phyloP scores from a whole-genome alignment of 345 rosid genomes.

The Salix suchowensis region DNA sequence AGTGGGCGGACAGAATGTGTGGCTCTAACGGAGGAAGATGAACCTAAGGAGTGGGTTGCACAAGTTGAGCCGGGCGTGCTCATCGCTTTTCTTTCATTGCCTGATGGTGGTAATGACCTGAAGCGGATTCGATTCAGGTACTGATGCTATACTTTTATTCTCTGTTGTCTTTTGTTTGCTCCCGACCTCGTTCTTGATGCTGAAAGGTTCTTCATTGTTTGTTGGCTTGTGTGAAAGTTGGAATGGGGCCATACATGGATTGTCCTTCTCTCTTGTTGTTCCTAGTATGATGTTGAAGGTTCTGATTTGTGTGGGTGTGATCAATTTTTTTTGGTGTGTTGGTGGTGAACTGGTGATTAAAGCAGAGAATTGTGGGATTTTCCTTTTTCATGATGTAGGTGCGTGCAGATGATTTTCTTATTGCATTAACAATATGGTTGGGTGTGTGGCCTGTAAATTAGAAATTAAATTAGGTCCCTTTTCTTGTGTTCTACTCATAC shows the following conservation, averaged over 20 bases:
- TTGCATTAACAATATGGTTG: slow-evolving; percentile 1
- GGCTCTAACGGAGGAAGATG: slow-evolving; percentile 81
- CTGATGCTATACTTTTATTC: not conserved
- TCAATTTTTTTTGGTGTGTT: not conserved
- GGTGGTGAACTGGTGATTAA: not conserved
- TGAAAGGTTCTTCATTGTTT: slow-evolving; percentile 9
- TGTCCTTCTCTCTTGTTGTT: not conserved
- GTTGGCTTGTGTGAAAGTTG: not conserved
- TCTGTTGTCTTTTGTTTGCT: slow-evolving; percentile 1
- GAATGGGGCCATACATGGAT: slow-evolving; percentile 2
- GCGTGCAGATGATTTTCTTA: slow-evolving; percentile 10
- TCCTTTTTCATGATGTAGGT: slow-evolving; percentile 10
- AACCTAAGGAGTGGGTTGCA: slow-evolving; percentile 97
- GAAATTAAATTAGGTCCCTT: not conserved
- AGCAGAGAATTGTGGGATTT: slow-evolving; percentile 7
- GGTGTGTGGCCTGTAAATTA: slow-evolving; percentile 16
- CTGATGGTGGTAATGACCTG: slow-evolving; percentile 91
- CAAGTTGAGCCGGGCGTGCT: slow-evolving; percentile 99
- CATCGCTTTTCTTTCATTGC: slow-evolving; percentile 82
- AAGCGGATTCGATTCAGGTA: slow-evolving; percentile 96
- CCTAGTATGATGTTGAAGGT: not conserved
- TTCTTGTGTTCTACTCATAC: not conserved
- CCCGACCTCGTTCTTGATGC: slow-evolving; percentile 2
- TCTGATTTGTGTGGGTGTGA: slow-evolving; percentile 1
- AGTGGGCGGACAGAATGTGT: slow-evolving; percentile 81